Conservation (phyloP, 495 filamentous ascomycete species). For the Neurospora tetrasperma region DNA sequence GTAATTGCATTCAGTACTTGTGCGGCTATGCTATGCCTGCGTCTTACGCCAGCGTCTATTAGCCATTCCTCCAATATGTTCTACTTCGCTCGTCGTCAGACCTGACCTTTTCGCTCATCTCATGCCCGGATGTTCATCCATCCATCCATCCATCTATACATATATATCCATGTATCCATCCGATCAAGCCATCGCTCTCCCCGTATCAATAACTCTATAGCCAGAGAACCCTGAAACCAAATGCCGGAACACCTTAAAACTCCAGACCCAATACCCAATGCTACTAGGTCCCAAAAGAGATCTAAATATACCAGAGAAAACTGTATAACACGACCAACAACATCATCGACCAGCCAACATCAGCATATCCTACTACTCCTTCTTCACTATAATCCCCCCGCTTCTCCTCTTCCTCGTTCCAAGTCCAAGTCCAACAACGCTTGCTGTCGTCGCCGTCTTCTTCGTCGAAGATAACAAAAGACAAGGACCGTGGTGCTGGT, state of each 20-base stretch:
- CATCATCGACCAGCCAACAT: neutral
- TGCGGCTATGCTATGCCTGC: neutral
- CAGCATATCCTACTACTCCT: neutral
- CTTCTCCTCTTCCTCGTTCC: neutral
- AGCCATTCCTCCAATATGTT: neutral
- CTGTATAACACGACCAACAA: neutral
- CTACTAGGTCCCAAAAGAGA: neutral
- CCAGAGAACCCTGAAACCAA: neutral
- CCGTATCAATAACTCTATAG: neutral
- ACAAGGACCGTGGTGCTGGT: neutral
- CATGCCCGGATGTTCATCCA: neutral
- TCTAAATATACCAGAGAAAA: neutral
- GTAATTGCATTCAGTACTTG: neutral
- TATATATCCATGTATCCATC: too few species aligned
- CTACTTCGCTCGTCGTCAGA: neutral
- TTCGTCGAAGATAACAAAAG: neutral
- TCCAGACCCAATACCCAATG: neutral
- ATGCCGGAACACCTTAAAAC: neutral
- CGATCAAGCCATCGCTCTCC: neutral
- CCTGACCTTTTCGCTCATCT: neutral
- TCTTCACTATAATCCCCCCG: neutral
- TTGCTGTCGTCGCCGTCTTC: neutral
- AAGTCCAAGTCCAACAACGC: neutral
- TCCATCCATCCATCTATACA: neutral
- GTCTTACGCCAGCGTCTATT: neutral